Percentiles rank a stretch among this genome's conserved stretches.
These are phyloP conservation scores for Hamamelis virginiana DNA, from an alignment of 164 flowering plant species.

Conservation along the genomic window DNA sequence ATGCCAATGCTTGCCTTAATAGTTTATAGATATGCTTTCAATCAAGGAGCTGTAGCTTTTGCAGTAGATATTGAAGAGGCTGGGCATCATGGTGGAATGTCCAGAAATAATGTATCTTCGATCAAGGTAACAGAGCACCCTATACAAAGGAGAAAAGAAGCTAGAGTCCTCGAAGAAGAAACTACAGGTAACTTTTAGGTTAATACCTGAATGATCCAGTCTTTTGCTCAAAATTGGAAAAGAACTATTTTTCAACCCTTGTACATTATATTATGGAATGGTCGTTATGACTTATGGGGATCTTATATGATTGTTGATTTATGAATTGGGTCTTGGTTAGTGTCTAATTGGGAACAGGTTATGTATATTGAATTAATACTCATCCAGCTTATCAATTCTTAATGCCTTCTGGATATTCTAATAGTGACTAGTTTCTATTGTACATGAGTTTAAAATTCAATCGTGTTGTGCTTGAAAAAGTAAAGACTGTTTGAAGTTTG, in stretches of 20 bases:
- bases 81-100: conserved; percentile 16
- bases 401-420: too few species aligned
- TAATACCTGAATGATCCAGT: not conserved
- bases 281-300: not conserved
- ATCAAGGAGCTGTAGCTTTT: conserved; percentile 69
- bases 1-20: conserved; percentile 24
- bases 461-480: too few species aligned
- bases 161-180: conserved; percentile 18
- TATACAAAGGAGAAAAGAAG: conserved; percentile 51
- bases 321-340: not conserved
- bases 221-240: too few species aligned
- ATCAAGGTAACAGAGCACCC: conserved; percentile 39
- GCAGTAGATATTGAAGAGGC: conserved; percentile 73
- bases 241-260: not conserved
- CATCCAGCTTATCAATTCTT: not conserved
- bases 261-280: not conserved
- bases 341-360: not conserved
- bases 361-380: not conserved
- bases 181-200: conserved; percentile 28
- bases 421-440: too few species aligned
- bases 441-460: too few species aligned
- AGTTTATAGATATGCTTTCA: conserved; percentile 71
- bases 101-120: conserved; percentile 21
- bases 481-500: too few species aligned
- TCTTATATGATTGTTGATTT: not conserved